Conservation (phyloP, 129 eudicot species). For the Escallonia rubra region DNA sequence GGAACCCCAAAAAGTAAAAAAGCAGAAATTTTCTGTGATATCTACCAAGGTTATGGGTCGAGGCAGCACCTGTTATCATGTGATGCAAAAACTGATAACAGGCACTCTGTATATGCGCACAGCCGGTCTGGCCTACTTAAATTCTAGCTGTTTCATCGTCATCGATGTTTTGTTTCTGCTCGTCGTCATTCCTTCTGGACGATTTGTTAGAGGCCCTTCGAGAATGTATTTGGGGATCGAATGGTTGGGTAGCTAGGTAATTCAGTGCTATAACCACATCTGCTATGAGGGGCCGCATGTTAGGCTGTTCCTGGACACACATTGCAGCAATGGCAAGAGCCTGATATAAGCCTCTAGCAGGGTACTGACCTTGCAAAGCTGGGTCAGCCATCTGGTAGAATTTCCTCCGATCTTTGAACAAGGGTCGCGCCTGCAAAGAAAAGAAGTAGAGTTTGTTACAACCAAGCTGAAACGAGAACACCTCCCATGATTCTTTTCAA, state of each 20-base stretch:
- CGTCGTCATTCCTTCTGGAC: constrained; percentile 14
- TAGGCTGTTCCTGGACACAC: constrained; percentile 80
- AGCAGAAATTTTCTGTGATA: neutral
- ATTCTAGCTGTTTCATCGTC: constrained; percentile 9
- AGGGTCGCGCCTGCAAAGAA: constrained; percentile 64
- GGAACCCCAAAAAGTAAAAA: neutral
- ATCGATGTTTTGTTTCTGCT: constrained; percentile 4
- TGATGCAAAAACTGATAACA: constrained; percentile 18
- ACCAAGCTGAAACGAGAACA: too few species aligned
- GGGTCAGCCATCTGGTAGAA: constrained; percentile 82
- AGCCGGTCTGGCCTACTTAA: neutral
- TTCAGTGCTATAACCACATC: constrained; percentile 74
- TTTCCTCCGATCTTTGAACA: constrained; percentile 76
- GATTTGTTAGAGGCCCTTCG: constrained; percentile 12
- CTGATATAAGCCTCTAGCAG: constrained; percentile 71
- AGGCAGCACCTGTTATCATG: constrained; percentile 13
- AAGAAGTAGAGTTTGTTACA: neutral
- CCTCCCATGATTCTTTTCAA: too few species aligned
- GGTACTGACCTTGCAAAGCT: constrained; percentile 62
- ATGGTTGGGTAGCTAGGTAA: constrained; percentile 60
- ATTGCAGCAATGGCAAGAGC: constrained; percentile 90
- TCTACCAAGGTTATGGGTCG: neutral
- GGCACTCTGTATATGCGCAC: neutral
- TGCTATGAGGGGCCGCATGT: constrained; percentile 59
- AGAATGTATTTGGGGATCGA: constrained; percentile 45